phyloP scores from a whole-genome alignment of 139 green algal genomes.

The Microglena sp. region DNA sequence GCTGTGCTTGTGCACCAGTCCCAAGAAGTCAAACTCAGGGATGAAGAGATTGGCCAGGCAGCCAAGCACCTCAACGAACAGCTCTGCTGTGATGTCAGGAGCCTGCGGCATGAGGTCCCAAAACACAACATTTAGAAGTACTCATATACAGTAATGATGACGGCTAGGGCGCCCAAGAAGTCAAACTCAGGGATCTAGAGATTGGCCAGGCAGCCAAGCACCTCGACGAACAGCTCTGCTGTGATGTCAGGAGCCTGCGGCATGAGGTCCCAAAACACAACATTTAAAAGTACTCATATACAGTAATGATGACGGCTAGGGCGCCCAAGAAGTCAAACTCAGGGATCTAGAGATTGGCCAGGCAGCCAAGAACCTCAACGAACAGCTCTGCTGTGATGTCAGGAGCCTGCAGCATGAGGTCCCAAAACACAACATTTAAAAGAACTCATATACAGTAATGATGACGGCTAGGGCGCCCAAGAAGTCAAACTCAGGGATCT shows the following conservation, averaged over 20 bases:
- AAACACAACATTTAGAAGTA: too few species aligned
- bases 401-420: too few species aligned
- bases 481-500: constrained; percentile 63
- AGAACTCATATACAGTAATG: too few species aligned
- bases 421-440: too few species aligned
- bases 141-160: too few species aligned
- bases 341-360: constrained; percentile 66
- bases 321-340: constrained; percentile 54
- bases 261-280: too few species aligned
- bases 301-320: too few species aligned
- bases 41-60: constrained; percentile 67
- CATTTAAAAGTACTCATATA: too few species aligned
- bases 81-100: constrained; percentile 45
- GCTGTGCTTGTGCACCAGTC: constrained; percentile 45
- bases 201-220: constrained; percentile 69
- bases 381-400: constrained; percentile 55
- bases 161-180: constrained; percentile 39
- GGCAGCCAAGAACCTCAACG: constrained; percentile 63
- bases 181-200: constrained; percentile 62
- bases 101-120: too few species aligned
- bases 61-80: constrained; percentile 70
- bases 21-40: constrained; percentile 54
- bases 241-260: constrained; percentile 43
- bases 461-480: too few species aligned
- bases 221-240: constrained; percentile 60